Base-by-base conservation (phyloP, 2,329 filamentous ascomycete genomes). In the Laburnicola sp. region DNA sequence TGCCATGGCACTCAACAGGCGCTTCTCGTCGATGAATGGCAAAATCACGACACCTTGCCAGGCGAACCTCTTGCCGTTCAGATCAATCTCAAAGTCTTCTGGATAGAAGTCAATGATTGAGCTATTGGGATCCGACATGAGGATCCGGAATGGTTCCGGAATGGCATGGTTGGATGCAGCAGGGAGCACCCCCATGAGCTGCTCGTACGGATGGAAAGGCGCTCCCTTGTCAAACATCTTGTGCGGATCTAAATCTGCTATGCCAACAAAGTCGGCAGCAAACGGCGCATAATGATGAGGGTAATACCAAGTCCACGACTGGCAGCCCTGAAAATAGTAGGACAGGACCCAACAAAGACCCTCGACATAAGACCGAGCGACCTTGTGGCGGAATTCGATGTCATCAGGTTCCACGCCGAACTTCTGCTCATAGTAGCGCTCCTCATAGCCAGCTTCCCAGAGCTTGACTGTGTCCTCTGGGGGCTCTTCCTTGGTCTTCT, bases 271-370 rank as follows among this genome's bases (percentile, higher is more conserved):
- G 72, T 99, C 94, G 45, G 91, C 89, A 2, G 94, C 94, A 70
- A 99, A 99, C 3, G 95, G 94, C 1, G 94, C 95, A 70, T 99
- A 99, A 70, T 99, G 94, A 68, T 97, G 96, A 0, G 94, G 94
- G 68, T 97, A 99, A 72, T 94, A 99, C 94, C 94, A 99, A 45
- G 93, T 95, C 94, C 95, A 99, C 0, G 91, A 97, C 22, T 94
- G 91, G 65, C 94, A 99, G 25, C 94, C 94, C 74, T 99, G 94
- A 73, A 97, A 96, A 72, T 99, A 99, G 75, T 99, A 99, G 31
- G 92, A 80, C 44, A 99, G 78, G 34, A 99, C 94, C 94, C 95
- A 99, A 22, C 88, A 88, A 7, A 99, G 82, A 31, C 94, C 94
- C 77, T 97, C 91, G 9, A 93, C 91, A 71, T 99, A 99, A n/a